Evolutionary conservation across 169 alveolate species (phyloP).

Genomic region (Plasmodium adleri): DNA sequence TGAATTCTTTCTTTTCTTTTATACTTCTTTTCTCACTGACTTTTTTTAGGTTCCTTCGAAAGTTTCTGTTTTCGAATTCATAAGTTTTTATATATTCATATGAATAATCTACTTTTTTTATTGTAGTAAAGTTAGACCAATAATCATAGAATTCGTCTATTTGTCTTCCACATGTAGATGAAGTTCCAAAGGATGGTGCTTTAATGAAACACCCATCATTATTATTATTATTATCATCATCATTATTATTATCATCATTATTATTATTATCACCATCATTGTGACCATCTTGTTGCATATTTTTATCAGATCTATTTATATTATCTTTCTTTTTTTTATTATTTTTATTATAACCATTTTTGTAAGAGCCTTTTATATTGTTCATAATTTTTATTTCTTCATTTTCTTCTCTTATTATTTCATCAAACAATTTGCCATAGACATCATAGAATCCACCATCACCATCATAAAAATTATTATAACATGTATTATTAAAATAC

Average conservation of each 20-base stretch:
- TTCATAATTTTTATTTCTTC: slow-evolving; percentile 78
- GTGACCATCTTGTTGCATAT: slow-evolving; percentile 6
- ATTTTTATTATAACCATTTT: slow-evolving; percentile 6
- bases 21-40: slow-evolving; percentile 81
- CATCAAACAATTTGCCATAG: slow-evolving; percentile 83
- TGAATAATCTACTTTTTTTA: slow-evolving; percentile 79
- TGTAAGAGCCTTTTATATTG: slow-evolving; percentile 1
- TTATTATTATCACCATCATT: not conserved
- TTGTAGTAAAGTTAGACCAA: slow-evolving; percentile 88
- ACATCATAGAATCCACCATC: slow-evolving; percentile 87
- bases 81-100: slow-evolving; percentile 16
- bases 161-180: slow-evolving; percentile 78
- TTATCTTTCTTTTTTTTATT: slow-evolving; percentile 26
- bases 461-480: slow-evolving; percentile 81
- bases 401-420: slow-evolving; percentile 80
- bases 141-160: slow-evolving; percentile 86
- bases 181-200: slow-evolving; percentile 84
- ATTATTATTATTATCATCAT: not conserved
- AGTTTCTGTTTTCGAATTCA: slow-evolving; percentile 55
- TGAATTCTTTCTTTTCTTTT: slow-evolving; percentile 86
- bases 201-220: not conserved
- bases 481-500: slow-evolving; percentile 79
- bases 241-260: not conserved
- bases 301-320: not conserved
- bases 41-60: slow-evolving; percentile 50